Base-by-base conservation (phyloP, 164 flowering plant species). In the Euptelea pleiosperma region DNA sequence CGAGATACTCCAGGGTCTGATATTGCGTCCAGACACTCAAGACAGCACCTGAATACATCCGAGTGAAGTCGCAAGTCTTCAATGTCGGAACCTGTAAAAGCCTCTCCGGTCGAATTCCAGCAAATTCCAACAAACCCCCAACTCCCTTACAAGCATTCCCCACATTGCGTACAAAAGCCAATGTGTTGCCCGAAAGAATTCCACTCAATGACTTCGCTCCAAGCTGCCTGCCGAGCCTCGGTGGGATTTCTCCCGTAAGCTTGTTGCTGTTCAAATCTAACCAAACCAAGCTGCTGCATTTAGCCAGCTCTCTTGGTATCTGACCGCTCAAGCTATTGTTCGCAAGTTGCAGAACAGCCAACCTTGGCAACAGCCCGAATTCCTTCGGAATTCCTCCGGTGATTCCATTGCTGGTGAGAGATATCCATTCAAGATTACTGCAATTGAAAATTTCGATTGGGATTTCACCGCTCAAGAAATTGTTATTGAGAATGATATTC, bases 141-240 rank as follows among this genome's bases (percentile, higher is more conserved):
- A 84, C 90, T 4, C 98, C 96, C 70, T 80, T 77, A 56, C 98
- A 91, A 0, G 97, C 79, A 55, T 85, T 87, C 24, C 97, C 97
- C 1, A 83, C 84, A 53, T 85, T 91, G 8, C 97, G 56, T 1
- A 91, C 87, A 58, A 91, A 91, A 8, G 81, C 88, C 31, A 87
- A 24, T 1, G 94, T 88, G 69, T 86, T 88, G 4, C 88, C 92
- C 0, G 89, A 79, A 22, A 85, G 82, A 54, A 91, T 84, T 29
- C 94, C 96, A 30, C 71, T 66, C 39, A 81, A 55, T 0, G 91
- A 60, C 64, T 84, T 77, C 12, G 82, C 75, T 2, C 93, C 95
- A 4, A 49, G 76, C 64, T 88, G 96, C 63, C 93, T 75, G 0
- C 91, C 93, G 0, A 91, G 81, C 10, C 80, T 69, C 2, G 88